phyloP scores from a whole-genome alignment of 257 asterid genomes.

The Lycium barbarum region DNA sequence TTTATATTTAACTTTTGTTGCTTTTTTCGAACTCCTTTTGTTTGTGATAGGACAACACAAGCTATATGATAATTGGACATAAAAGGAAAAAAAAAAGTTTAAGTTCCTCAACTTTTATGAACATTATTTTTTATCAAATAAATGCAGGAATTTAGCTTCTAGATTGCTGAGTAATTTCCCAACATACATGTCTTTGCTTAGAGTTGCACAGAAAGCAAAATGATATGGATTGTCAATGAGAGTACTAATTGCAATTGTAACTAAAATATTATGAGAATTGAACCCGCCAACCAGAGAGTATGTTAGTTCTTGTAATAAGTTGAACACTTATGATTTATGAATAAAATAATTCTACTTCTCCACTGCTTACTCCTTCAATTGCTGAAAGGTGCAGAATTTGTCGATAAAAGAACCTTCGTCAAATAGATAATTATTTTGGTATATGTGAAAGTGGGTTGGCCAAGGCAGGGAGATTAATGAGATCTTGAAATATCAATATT shows the following conservation, averaged over 20 bases:
- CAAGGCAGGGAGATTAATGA: constrained; percentile 11
- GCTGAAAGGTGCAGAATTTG: neutral
- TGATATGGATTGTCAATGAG: neutral
- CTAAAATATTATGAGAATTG: neutral
- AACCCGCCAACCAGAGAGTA: neutral
- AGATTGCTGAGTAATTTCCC: neutral
- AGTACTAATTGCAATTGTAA: neutral
- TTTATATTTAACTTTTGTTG: too few species aligned
- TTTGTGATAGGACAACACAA: neutral
- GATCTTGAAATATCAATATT: constrained; percentile 20
- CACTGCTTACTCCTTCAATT: constrained; percentile 10
- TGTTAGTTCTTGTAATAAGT: neutral
- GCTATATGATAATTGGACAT: neutral
- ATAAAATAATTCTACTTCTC: neutral
- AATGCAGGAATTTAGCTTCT: neutral
- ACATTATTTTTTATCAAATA: neutral
- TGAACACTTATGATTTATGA: neutral
- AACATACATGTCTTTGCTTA: neutral
- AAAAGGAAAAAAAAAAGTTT: neutral
- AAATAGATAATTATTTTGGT: constrained; percentile 1
- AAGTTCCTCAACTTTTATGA: neutral
- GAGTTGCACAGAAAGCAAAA: neutral
- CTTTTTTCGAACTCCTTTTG: neutral
- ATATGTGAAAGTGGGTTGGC: constrained; percentile 28
- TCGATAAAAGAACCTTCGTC: constrained; percentile 5